Base-by-base conservation (phyloP, 768 basidiomycete species). In the Cyclocybe cylindracea region DNA sequence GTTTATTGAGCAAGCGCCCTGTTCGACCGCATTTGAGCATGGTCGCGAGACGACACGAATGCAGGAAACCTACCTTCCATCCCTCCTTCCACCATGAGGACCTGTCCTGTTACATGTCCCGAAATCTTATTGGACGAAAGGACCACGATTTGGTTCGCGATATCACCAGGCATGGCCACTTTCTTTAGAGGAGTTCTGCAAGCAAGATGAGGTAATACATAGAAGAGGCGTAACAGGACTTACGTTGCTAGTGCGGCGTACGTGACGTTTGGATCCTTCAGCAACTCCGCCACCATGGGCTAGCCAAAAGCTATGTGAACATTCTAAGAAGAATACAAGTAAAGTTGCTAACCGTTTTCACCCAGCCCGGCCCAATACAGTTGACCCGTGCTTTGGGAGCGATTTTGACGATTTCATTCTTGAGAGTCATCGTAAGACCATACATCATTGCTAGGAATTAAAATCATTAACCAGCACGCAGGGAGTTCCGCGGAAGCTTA, bases 351-450 rank as follows among this genome's bases (percentile, higher is more conserved):
- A 73, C 73, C 46, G 87, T 89, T 43, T 64, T 74, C 6, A 83
- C 80, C 83, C 83, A 88, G 5, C 87, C 87, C 4, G 89, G 88
- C 0, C 78, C 84, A 13, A 91, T 74, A 39, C 74, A 73, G 57
- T 90, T 90, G 3, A 89, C 87, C n/a, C 88, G 75, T 0, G 79
- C 89, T 48, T 66, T 75, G 0, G 87, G 85, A 0, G 87, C 87
- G 52, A 89, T 79, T 66, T 82, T 81, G 40, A 91, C 88, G 48
- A 90, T 89, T 67, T 91, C 88, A 64, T 90, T 91, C 70, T 91
- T 90, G 57, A 90, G 73, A 4, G 82, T 74, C 58, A 84, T 67
- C 3, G 79, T 80, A 33, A 90, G 61, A 1, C 87, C 89, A 54
- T 87, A 85, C 87, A 88, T 88, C 72, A 87, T 76, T 4, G 80